A percentile compares a stretch with the other conserved stretches of the same genome.
These are phyloP conservation scores for Elongisporangium prolatum DNA, from an alignment of 352 stramenopile genomes.

Conservation along the genomic window DNA sequence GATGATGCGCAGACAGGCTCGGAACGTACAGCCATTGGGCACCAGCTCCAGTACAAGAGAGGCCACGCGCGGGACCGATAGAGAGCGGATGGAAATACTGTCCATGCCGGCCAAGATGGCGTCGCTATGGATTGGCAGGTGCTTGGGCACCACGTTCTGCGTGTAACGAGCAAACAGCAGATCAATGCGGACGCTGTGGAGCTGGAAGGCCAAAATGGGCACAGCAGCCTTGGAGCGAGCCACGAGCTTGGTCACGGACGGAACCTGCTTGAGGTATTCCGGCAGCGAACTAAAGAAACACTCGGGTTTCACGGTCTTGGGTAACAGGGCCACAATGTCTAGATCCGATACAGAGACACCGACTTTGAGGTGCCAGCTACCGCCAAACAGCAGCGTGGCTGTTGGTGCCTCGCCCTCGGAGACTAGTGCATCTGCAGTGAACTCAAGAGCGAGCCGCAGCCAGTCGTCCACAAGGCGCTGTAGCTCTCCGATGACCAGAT, in stretches of 20 bases:
- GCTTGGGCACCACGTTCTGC: conserved; percentile 59
- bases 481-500: conserved; percentile 75
- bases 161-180: conserved; percentile 75
- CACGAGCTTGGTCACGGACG: conserved; percentile 54
- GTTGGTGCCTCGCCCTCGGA: conserved; percentile 24
- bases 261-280: conserved; percentile 32
- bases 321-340: conserved; percentile 73
- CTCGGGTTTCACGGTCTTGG: conserved; percentile 49
- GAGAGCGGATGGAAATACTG: conserved; percentile 59
- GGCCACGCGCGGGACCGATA: conserved; percentile 72
- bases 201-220: conserved; percentile 70
- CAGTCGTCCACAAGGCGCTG: conserved; percentile 68
- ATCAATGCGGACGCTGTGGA: conserved; percentile 63
- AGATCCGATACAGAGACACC: conserved; percentile 70
- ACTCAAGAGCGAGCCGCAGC: conserved; percentile 44
- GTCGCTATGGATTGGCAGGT: conserved; percentile 73
- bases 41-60: conserved; percentile 81
- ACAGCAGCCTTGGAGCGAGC: conserved; percentile 69
- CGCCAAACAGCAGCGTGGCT: conserved; percentile 63
- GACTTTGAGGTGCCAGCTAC: conserved; percentile 82
- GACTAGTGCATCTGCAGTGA: background rate
- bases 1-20: conserved; percentile 65
- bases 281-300: conserved; percentile 68
- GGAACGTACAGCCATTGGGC: conserved; percentile 65
- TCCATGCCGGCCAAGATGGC: conserved; percentile 76